These are phyloP conservation scores for Nothophytophthora sp. DNA, from an alignment of 352 stramenopile species.

Conservation along the genomic window DNA sequence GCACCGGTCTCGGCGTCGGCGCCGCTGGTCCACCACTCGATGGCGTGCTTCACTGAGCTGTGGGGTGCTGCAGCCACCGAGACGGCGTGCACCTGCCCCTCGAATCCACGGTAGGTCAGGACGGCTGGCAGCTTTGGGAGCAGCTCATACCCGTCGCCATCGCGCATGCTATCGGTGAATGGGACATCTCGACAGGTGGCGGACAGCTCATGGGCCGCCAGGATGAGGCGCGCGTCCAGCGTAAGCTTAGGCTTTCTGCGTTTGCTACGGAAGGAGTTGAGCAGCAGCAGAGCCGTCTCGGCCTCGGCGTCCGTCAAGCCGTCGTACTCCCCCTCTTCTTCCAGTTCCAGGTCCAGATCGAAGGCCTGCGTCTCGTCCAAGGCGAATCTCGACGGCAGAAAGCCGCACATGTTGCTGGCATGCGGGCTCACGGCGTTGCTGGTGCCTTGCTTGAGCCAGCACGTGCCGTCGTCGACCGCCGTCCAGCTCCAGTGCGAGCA, in stretches of 20 bases:
- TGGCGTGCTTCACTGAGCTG: conserved; percentile 17
- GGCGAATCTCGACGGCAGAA: conserved; percentile 22
- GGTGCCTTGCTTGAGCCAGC: conserved; percentile 29
- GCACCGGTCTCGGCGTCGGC: conserved; percentile 12
- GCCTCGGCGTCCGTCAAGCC: conserved; percentile 23
- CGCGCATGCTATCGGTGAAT: conserved; percentile 10
- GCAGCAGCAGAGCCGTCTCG: conserved; percentile 21
- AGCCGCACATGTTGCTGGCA: conserved; percentile 15
- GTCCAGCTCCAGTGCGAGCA: conserved; percentile 50
- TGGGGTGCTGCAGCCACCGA: conserved; percentile 14
- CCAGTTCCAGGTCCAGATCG: conserved; percentile 19
- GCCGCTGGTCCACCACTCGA: conserved; percentile 25
- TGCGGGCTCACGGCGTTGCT: conserved; percentile 12
- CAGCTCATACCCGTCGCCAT: conserved; percentile 14
- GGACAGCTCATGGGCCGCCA: conserved; percentile 32
- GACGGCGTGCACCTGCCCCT: conserved; percentile 16
- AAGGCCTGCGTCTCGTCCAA: conserved; percentile 22
- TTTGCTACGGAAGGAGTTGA: conserved; percentile 34
- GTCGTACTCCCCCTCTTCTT: conserved; percentile 1
- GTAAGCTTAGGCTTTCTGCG: conserved; percentile 17
- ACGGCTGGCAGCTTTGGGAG: conserved; percentile 6
- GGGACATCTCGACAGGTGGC: conserved; percentile 12
- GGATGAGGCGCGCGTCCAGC: conserved; percentile 30
- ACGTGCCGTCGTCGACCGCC: conserved; percentile 22
- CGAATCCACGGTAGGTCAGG: conserved; percentile 9